Percentiles rank a stretch among this genome's conserved stretches.
phyloP scores from a whole-genome alignment of 2,329 filamentous ascomycete genomes.

The Trichoderma atroviride region DNA sequence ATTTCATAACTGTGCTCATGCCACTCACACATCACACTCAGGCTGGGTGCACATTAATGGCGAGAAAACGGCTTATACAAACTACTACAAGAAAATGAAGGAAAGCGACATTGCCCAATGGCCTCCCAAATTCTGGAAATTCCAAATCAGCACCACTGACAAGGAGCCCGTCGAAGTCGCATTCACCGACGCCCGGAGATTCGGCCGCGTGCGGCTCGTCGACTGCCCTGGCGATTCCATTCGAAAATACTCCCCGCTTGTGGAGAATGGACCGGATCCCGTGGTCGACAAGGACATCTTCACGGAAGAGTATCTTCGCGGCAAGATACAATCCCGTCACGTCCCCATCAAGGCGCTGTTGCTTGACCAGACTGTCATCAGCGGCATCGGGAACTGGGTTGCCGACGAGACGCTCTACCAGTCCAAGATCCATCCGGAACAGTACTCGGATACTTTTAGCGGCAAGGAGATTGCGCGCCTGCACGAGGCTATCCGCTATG shows the following conservation, averaged over 20 bases:
- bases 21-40: slow-evolving; percentile 29
- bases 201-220: slow-evolving; percentile 79
- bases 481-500: slow-evolving; percentile 72
- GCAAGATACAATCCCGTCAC: slow-evolving; percentile 72
- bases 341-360: slow-evolving; percentile 89
- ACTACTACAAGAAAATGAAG: slow-evolving; percentile 76
- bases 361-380: slow-evolving; percentile 84
- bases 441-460: slow-evolving; percentile 82
- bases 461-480: slow-evolving; percentile 71
- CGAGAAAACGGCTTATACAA: slow-evolving; percentile 75
- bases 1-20: background rate
- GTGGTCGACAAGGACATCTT: slow-evolving; percentile 78
- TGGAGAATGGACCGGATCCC: slow-evolving; percentile 92
- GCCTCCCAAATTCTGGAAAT: slow-evolving; percentile 92
- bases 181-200: slow-evolving; percentile 80
- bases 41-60: slow-evolving; percentile 88
- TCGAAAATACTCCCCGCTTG: slow-evolving; percentile 73
- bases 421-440: slow-evolving; percentile 85
- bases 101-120: slow-evolving; percentile 64
- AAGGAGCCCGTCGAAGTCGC: slow-evolving; percentile 63
- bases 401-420: slow-evolving; percentile 93
- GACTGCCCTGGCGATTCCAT: slow-evolving; percentile 79
- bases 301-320: slow-evolving; percentile 73
- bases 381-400: slow-evolving; percentile 96
- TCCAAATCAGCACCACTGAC: slow-evolving; percentile 68